Evolutionary conservation across 1,139 yeast species (phyloP), one percentile per base, ranked within the genome.

Genomic region (Sugiyamaella xylanicola): DNA sequence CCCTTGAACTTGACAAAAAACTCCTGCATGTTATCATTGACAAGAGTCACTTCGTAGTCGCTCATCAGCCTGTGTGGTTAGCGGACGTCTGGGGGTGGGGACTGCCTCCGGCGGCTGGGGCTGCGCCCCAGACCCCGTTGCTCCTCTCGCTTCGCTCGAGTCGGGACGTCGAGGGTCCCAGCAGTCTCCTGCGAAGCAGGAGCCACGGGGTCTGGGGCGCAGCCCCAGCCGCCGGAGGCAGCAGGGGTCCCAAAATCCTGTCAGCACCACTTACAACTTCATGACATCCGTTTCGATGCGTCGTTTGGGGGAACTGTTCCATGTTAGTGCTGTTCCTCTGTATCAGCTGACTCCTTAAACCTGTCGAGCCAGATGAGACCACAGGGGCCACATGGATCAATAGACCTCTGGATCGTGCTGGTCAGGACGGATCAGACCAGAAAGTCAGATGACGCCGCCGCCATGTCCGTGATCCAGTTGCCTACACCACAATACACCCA

Each of bases 201-300:
- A 25, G 32, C 32, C 5, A 25, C 32, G 11, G 32, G 32, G 11
- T 25, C 32, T 11, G 9, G 32, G 32, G 32, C 32, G 5, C 9
- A 5, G 32, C 32, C 32, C 32, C 32, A 11, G 32, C 32, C 32
- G 32, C 32, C 32, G 32, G 32, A 25, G 32, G 32, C 32, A 25
- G n/a, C n/a, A n/a, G n/a, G n/a, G n/a, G n/a, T n/a, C n/a, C n/a
- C n/a, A 25, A 25, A 5, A 5, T 32, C 15, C 11, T n/a, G 37
- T 8, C 37, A 4, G 29, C 29, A 39, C 9, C 16, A 77, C 84
- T 67, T 70, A 87, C 80, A 93, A 78, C 71, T 91, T 95, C 97
- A 90, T 92, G 56, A 93, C 98, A 72, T 93, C 99, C 44, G 95
- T 89, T 70, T 92, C 97, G 65, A 93, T 92, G 63, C 99, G 83